Conservation (phyloP, 106 monocot genomes). For the Posidonia australis region DNA sequence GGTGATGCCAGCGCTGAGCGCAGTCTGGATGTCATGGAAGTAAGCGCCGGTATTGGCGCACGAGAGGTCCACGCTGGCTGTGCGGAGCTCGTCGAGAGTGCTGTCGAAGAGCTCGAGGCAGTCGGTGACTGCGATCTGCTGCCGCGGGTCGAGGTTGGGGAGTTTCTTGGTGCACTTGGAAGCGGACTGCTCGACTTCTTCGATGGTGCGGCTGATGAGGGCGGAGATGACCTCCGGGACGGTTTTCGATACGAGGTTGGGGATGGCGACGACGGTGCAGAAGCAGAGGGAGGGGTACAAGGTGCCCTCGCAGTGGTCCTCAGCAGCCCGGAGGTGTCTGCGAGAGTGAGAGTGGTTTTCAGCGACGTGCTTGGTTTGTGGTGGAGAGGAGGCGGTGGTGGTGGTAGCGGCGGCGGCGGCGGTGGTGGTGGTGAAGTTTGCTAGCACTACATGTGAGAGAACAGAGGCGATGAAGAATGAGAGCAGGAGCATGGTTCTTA, state of each 20-base stretch:
- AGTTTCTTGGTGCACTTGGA: constrained; percentile 19
- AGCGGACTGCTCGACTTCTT: constrained; percentile 33
- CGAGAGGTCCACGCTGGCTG: constrained; percentile 22
- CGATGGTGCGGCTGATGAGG: constrained; percentile 34
- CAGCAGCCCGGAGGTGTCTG: constrained; percentile 7
- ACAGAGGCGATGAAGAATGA: too few species aligned
- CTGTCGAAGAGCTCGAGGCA: constrained; percentile 66
- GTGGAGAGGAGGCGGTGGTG: not conserved
- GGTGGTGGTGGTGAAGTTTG: not conserved
- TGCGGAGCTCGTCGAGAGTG: constrained; percentile 40
- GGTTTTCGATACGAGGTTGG: constrained; percentile 28
- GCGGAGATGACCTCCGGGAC: constrained; percentile 55
- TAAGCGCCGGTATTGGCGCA: not conserved
- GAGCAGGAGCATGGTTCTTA: too few species aligned
- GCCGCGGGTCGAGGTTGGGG: constrained; percentile 15
- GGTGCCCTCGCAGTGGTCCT: constrained; percentile 41
- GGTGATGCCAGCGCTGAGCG: constrained; percentile 73
- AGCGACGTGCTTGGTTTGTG: not conserved
- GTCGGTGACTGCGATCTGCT: constrained; percentile 50
- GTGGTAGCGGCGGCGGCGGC: not conserved
- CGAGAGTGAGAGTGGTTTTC: not conserved
- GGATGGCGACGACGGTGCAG: constrained; percentile 44
- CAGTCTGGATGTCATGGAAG: constrained; percentile 35
- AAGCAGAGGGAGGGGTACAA: constrained; percentile 56
- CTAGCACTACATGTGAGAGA: too few species aligned